Evolutionary conservation across 805 yeast genomes (phyloP).

Genomic region (Candida silvatica): DNA sequence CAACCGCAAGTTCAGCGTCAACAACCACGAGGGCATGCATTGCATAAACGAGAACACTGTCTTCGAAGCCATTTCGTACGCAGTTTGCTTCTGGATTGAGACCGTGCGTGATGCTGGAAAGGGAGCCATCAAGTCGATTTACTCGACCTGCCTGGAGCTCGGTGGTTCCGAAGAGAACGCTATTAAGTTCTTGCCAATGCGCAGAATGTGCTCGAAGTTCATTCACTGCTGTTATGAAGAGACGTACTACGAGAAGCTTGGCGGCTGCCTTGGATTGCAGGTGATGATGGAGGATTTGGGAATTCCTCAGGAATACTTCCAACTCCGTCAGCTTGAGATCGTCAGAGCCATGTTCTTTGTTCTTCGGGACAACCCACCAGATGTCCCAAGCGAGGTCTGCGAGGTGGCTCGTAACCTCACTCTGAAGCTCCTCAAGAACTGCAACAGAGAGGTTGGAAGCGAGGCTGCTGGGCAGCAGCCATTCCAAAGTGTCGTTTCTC

Average conservation of each 20-base stretch:
- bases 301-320: conserved; percentile 67
- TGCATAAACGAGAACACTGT: conserved; percentile 61
- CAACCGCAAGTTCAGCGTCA: conserved; percentile 62
- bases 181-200: conserved; percentile 63
- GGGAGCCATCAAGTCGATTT: conserved; percentile 53
- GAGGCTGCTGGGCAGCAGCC: conserved; percentile 61
- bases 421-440: conserved; percentile 50
- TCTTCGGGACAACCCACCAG: conserved; percentile 79
- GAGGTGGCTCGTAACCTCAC: conserved; percentile 64
- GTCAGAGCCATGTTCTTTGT: conserved; percentile 84
- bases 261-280: conserved; percentile 80
- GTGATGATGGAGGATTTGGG: conserved; percentile 61
- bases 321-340: conserved; percentile 72
- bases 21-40: conserved; percentile 72
- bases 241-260: conserved; percentile 75
- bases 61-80: conserved; percentile 67
- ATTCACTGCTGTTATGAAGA: conserved; percentile 91
- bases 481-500: conserved; percentile 76
- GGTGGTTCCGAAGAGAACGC: conserved; percentile 65
- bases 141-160: conserved; percentile 49
- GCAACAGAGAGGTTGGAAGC: conserved; percentile 54
- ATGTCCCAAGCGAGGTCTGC: conserved; percentile 76
- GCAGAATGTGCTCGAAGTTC: conserved; percentile 70
- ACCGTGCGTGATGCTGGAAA: conserved; percentile 68
- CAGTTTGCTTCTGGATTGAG: conserved; percentile 68